Conservation (phyloP, 1,284 basidiomycete species). For the Sporisorium exsertum region DNA sequence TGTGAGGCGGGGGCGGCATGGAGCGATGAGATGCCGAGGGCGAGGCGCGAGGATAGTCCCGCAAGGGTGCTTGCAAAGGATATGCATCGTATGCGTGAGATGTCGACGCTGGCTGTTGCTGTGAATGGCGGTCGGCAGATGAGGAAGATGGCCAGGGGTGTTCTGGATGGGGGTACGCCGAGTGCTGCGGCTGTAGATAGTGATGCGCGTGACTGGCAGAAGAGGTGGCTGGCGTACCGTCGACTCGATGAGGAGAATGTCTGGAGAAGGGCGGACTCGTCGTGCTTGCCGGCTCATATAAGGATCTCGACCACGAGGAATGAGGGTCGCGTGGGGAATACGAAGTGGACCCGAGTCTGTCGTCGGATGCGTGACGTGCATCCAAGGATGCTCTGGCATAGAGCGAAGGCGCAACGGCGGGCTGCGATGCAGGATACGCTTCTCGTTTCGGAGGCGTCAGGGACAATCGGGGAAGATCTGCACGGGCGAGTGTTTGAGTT, state of each 20-base stretch:
- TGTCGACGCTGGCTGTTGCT: slow-evolving; percentile 4
- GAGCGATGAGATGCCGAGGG: slow-evolving; percentile 16
- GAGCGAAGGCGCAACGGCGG: slow-evolving; percentile 8
- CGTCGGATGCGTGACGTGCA: slow-evolving; percentile 10
- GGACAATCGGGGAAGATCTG: background rate
- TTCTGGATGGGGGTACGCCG: slow-evolving; percentile 9
- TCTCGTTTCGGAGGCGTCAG: background rate
- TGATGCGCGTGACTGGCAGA: slow-evolving; percentile 15
- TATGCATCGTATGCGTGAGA: slow-evolving; percentile 14
- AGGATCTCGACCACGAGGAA: slow-evolving; percentile 13
- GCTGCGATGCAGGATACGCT: slow-evolving; percentile 4
- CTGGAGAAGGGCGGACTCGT: slow-evolving; percentile 7
- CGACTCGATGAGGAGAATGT: slow-evolving; percentile 9
- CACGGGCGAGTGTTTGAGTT: background rate
- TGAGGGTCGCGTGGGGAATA: slow-evolving; percentile 5
- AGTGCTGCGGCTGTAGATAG: slow-evolving; percentile 17
- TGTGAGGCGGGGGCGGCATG: slow-evolving; percentile 23
- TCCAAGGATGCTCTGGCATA: slow-evolving; percentile 13
- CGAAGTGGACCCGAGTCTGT: background rate
- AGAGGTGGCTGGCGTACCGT: background rate
- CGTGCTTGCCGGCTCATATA: background rate
- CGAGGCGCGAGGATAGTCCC: slow-evolving; percentile 30
- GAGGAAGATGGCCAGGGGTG: slow-evolving; percentile 14
- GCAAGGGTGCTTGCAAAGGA: slow-evolving; percentile 24
- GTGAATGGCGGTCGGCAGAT: slow-evolving; percentile 8